phyloP scores from a whole-genome alignment of 139 green algal species.

The Closterium sp. region DNA sequence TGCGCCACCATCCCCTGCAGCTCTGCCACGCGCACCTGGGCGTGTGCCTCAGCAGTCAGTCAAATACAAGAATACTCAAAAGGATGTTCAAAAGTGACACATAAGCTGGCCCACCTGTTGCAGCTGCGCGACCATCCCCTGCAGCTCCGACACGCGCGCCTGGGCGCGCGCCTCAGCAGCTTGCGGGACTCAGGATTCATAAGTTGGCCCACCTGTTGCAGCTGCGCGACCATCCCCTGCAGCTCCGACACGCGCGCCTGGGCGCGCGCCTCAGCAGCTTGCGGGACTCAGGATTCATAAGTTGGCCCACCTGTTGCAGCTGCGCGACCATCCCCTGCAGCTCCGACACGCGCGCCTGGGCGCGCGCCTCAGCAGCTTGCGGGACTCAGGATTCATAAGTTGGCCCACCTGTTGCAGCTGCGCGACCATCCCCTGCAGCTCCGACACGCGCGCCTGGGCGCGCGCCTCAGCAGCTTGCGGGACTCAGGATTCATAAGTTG shows the following conservation, averaged over 20 bases:
- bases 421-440: not conserved
- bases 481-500: too few species aligned
- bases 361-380: too few species aligned
- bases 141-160: not conserved
- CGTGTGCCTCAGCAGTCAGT: not conserved
- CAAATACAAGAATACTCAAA: too few species aligned
- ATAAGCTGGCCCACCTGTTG: constrained; percentile 6
- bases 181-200: too few species aligned
- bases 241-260: not conserved
- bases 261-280: too few species aligned
- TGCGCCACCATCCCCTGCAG: not conserved
- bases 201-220: constrained; percentile 6
- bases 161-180: too few species aligned
- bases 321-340: constrained; percentile 1
- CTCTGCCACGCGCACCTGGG: not conserved
- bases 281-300: too few species aligned
- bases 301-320: constrained; percentile 8
- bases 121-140: constrained; percentile 2
- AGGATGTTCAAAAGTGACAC: too few species aligned
- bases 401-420: too few species aligned
- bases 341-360: not conserved
- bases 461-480: too few species aligned
- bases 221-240: not conserved
- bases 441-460: not conserved
- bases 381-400: too few species aligned